phyloP scores from a whole-genome alignment of 177 flowering plant genomes.

The Vitis hybrid region DNA sequence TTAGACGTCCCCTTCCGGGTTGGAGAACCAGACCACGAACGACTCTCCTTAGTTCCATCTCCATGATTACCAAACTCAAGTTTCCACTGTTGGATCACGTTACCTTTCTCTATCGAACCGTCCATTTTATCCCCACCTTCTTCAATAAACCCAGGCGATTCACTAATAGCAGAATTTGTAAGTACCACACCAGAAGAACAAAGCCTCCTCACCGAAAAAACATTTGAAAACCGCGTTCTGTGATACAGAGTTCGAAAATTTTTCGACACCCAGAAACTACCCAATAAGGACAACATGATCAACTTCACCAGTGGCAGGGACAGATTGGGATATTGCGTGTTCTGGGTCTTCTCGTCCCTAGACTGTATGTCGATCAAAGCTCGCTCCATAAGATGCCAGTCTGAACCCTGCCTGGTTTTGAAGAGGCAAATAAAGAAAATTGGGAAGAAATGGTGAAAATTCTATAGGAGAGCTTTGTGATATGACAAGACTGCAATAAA shows the following conservation, averaged over 20 bases:
- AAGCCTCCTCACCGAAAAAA: slow-evolving; percentile 23
- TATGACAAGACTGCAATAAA: neutral
- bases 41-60: slow-evolving; percentile 33
- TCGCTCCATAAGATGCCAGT: slow-evolving; percentile 27
- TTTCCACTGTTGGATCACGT: slow-evolving; percentile 21
- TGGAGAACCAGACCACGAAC: slow-evolving; percentile 46
- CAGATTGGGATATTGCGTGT: slow-evolving; percentile 20
- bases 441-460: neutral
- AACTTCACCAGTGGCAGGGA: slow-evolving; percentile 17
- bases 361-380: slow-evolving; percentile 24
- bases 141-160: slow-evolving; percentile 21
- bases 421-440: slow-evolving; percentile 10
- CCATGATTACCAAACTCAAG: slow-evolving; percentile 22
- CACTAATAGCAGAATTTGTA: slow-evolving; percentile 36
- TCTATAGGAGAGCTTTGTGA: neutral
- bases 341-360: slow-evolving; percentile 17
- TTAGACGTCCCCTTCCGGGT: slow-evolving; percentile 37
- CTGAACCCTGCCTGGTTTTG: slow-evolving; percentile 28
- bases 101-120: slow-evolving; percentile 26
- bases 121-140: slow-evolving; percentile 31
- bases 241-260: slow-evolving; percentile 17
- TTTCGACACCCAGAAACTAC: slow-evolving; percentile 32
- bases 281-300: slow-evolving; percentile 23
- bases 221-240: slow-evolving; percentile 20
- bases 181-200: slow-evolving; percentile 28